Evolutionary conservation across 2,329 filamentous ascomycete genomes (phyloP).

Genomic region (Fusarium citri): DNA sequence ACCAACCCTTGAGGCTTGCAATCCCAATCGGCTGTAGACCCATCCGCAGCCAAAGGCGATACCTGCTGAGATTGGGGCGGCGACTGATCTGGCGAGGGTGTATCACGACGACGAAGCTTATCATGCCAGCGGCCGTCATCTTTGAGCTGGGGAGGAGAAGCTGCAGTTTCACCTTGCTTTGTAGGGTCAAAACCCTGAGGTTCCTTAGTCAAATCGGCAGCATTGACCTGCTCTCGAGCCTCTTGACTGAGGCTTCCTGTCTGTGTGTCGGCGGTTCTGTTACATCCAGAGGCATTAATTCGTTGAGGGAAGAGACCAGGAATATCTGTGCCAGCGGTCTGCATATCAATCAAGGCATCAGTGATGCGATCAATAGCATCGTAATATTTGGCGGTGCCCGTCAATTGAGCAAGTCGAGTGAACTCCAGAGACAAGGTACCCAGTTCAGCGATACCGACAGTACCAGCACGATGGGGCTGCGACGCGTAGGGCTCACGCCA

Average conservation of each 20-base stretch:
- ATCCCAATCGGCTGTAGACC: conserved; percentile 54
- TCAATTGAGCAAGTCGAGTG: conserved; percentile 87
- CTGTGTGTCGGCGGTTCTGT: conserved; percentile 60
- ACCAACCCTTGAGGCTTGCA: conserved; percentile 72
- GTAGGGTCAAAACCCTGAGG: conserved; percentile 45
- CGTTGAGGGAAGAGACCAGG: conserved; percentile 84
- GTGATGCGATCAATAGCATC: conserved; percentile 90
- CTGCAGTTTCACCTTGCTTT: conserved; percentile 6
- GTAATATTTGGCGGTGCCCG: conserved; percentile 84
- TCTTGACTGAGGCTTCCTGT: conserved; percentile 49
- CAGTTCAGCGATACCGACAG: conserved; percentile 74
- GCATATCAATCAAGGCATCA: conserved; percentile 79
- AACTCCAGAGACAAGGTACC: conserved; percentile 89
- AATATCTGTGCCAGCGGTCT: conserved; percentile 74
- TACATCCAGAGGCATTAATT: conserved; percentile 84
- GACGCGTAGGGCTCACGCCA: conserved; percentile 77
- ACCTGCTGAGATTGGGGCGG: conserved; percentile 8
- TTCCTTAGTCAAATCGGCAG: conserved; percentile 45
- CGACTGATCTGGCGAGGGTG: neutral
- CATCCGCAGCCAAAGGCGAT: conserved; percentile 52
- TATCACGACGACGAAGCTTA: conserved; percentile 33
- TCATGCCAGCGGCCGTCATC: conserved; percentile 37
- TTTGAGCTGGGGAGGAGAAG: conserved; percentile 23
- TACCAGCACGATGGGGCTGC: conserved; percentile 71
- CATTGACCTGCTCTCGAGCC: conserved; percentile 53